Base-by-base conservation (phyloP, 192 early-diverging fungal genomes). In the Podila horticola region DNA sequence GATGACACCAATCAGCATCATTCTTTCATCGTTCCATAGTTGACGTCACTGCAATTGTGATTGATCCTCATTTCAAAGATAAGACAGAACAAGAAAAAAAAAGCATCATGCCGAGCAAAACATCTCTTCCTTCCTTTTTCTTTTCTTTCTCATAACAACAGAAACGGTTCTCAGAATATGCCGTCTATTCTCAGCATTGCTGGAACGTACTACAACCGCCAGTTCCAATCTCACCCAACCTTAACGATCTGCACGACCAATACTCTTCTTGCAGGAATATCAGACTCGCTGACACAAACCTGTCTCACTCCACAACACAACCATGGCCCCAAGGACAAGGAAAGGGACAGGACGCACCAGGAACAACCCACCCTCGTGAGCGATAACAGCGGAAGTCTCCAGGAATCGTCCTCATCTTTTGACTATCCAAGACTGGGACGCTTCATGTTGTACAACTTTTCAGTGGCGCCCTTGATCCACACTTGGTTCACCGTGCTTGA, bases 401-500 rank as follows among this genome's bases (percentile, higher is more conserved):
- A 33, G 19, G 38, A 60, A 82, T 17, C 45, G 68, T 15, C 36
- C 64, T 59, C 34, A 10, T 61, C 61, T 33, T 67, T 85, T 41
- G 86, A 91, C 63, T 62, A 66, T 24, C n/a, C 66, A 13, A 84
- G 92, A 26, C 88, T 88, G 9, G 38, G 86, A 22, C 85, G 91
- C 4, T 93, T 93, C 75, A 89, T 91, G 58, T 58, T 86, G 5
- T 95, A 92, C 84, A 92, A 92, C 60, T 88, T 92, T 30, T 66
- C 86, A 28, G 88, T 92, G 13, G 93, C 93, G 8, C 93, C 93
- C 0, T 19, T 93, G 2, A 85, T 92, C 19, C 87, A 91, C 64
- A 86, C 72, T 31, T 95, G 93, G 93, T 95, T 90, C 68, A 76
- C 75, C 2, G 75, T 92, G 48, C 74, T 95, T n/a, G 91, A 93